Percentiles rank a stretch among this genome's conserved stretches.
phyloP scores from a whole-genome alignment of 768 basidiomycete species.

The Suillus subaureus region DNA sequence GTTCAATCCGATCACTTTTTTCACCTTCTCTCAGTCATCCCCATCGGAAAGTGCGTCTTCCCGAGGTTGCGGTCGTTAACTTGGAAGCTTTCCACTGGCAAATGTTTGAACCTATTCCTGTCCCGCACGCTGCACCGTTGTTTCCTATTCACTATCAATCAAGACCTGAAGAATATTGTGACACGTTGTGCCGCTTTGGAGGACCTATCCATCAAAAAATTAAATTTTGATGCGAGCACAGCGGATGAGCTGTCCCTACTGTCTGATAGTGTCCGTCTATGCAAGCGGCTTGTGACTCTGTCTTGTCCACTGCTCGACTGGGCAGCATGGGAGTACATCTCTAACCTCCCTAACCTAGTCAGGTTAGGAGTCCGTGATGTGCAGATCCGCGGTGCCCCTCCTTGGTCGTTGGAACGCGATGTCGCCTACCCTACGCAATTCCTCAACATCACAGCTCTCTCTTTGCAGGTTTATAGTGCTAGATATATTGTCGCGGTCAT shows the following conservation, averaged over 20 bases:
- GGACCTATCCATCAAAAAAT: too few species aligned
- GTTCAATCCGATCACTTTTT: neutral
- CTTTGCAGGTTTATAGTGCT: neutral
- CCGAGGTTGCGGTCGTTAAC: neutral
- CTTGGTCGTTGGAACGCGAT: neutral
- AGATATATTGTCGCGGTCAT: neutral
- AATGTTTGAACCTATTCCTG: neutral
- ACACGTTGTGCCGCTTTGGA: neutral
- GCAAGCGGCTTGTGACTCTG: neutral
- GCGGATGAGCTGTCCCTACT: neutral
- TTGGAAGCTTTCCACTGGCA: neutral
- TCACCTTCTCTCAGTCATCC: neutral
- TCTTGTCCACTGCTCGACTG: neutral
- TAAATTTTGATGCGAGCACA: too few species aligned
- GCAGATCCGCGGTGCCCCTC: too few species aligned
- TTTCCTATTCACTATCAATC: too few species aligned
- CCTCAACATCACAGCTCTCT: neutral
- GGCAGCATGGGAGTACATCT: neutral
- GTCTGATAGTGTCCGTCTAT: neutral
- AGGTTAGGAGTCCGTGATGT: too few species aligned
- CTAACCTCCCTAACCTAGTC: neutral
- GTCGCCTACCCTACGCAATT: neutral
- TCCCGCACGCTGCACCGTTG: neutral
- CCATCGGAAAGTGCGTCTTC: neutral
- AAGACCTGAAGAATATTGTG: neutral